Evolutionary conservation across 805 yeast genomes (phyloP), one percentile per base, ranked within the genome.

Genomic region (Crinitomyces ghanaensis): DNA sequence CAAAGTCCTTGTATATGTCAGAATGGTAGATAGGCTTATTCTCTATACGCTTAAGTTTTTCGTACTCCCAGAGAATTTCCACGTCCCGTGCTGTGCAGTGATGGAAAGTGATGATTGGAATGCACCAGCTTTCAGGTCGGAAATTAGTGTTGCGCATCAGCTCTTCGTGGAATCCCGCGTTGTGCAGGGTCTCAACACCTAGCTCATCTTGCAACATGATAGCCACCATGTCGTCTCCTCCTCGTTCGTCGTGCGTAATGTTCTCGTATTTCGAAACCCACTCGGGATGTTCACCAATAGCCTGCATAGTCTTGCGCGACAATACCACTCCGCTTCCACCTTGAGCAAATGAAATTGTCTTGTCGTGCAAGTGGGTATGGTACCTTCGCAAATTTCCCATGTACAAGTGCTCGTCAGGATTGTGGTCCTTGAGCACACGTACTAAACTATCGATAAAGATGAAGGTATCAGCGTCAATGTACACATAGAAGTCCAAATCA

Each of bases 291-390:
- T 28, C 30, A 7, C 50, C 55, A 17, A 51, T 39, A 15, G 27
- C 25, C 15, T 43, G 40, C 45, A 56, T 41, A 4, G 59, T 51
- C 2, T 49, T 53, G 2, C 46, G 41, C 6, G 60, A 53, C 13
- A 57, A 33, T 1, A 54, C 46, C 4, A 56, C 51, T 6, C 60
- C 63, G 1, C 56, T 42, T 4, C 62, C 64, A n/a, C 63, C 63
- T 34, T 58, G 61, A 9, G 59, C 62, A 39, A 57, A 59, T 4
- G 32, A 38, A 2, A 30, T n/a, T 23, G 31, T 35, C 17, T 53
- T 51, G 2, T 42, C 44, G n/a, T n/a, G n/a, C n/a, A n/a, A n/a
- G n/a, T n/a, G n/a, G n/a, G n/a, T n/a, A n/a, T n/a, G n/a, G n/a
- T n/a, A n/a, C n/a, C n/a, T 20, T 15, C 52, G 53, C 2, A 39